Percentiles rank a stretch among this genome's conserved stretches.
Evolutionary conservation across 805 yeast genomes (phyloP).

Genomic region (Candida berthetii): DNA sequence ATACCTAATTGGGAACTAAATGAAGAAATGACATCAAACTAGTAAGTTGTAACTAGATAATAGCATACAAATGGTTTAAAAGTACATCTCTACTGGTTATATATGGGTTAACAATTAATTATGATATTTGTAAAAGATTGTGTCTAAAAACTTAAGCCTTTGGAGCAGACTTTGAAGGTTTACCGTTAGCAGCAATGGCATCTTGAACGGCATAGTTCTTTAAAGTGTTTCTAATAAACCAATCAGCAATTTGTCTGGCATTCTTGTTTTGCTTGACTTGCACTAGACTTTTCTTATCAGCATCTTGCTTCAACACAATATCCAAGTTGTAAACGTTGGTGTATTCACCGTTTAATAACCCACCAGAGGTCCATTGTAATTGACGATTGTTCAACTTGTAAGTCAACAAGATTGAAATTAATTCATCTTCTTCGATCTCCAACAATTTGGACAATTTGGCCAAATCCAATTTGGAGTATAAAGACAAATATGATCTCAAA

Average conservation of each 20-base stretch:
- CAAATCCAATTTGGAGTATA: slow-evolving; percentile 40
- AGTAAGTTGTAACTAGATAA: no score
- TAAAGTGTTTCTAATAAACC: slow-evolving; percentile 42
- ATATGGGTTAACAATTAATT: no score
- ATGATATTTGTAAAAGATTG: no score
- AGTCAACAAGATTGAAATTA: slow-evolving; percentile 31
- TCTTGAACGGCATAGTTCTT: slow-evolving; percentile 42
- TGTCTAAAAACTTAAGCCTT: neutral
- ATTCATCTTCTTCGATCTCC: slow-evolving; percentile 24
- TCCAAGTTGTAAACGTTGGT: slow-evolving; percentile 37
- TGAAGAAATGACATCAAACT: no score
- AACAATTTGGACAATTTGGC: slow-evolving; percentile 34
- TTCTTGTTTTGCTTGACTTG: slow-evolving; percentile 38
- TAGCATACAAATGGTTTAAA: no score
- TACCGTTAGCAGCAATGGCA: slow-evolving; percentile 17
- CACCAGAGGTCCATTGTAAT: slow-evolving; percentile 35
- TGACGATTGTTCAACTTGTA: slow-evolving; percentile 41
- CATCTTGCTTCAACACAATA: slow-evolving; percentile 32
- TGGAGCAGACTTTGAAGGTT: neutral
- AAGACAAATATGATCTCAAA: slow-evolving; percentile 36
- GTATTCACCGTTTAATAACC: slow-evolving; percentile 33
- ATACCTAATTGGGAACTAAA: neutral
- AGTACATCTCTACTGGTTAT: no score
- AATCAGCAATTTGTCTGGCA: slow-evolving; percentile 41
- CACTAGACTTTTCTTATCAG: slow-evolving; percentile 25